Evolutionary conservation across 495 filamentous ascomycete species (phyloP).

Genomic region (Neohortaea acidophila): DNA sequence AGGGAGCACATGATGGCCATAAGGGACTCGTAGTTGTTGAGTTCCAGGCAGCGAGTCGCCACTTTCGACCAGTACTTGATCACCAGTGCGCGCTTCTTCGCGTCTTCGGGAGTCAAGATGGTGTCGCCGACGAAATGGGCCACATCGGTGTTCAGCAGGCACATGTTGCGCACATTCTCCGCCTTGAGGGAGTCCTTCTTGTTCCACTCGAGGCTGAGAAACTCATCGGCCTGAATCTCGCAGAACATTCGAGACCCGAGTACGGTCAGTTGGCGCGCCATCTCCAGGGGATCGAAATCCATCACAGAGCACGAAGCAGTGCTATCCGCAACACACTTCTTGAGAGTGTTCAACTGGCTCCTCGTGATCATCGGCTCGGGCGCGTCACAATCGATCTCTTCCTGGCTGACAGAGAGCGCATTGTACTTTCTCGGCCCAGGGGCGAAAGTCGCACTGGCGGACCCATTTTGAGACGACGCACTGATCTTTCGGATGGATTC

Average conservation of each 20-base stretch:
- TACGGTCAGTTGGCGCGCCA: slow-evolving; percentile 85
- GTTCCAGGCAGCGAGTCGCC: slow-evolving; percentile 65
- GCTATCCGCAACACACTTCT: slow-evolving; percentile 62
- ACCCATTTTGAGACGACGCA: slow-evolving; percentile 41
- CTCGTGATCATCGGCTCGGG: slow-evolving; percentile 56
- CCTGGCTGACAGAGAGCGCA: slow-evolving; percentile 52
- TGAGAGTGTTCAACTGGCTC: slow-evolving; percentile 58
- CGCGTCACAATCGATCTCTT: slow-evolving; percentile 48
- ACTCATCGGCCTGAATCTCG: slow-evolving; percentile 79
- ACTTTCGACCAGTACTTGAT: slow-evolving; percentile 99
- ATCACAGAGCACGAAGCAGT: slow-evolving; percentile 59
- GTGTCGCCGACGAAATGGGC: slow-evolving; percentile 92
- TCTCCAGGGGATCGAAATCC: slow-evolving; percentile 84
- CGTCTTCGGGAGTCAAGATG: slow-evolving; percentile 71
- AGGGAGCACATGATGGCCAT: slow-evolving; percentile 94
- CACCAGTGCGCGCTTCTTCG: slow-evolving; percentile 73
- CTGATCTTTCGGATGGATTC: slow-evolving; percentile 76
- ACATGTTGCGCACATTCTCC: slow-evolving; percentile 91
- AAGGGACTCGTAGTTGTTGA: slow-evolving; percentile 91
- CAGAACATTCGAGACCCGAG: slow-evolving; percentile 91
- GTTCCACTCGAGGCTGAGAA: slow-evolving; percentile 88
- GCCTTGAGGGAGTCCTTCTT: slow-evolving; percentile 65
- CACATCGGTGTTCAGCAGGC: slow-evolving; percentile 75
- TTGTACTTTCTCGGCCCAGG: slow-evolving; percentile 82
- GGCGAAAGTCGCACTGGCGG: slow-evolving; percentile 69